Base-by-base conservation (phyloP, 441 rosid genomes). In the Eutrema salsugineum region DNA sequence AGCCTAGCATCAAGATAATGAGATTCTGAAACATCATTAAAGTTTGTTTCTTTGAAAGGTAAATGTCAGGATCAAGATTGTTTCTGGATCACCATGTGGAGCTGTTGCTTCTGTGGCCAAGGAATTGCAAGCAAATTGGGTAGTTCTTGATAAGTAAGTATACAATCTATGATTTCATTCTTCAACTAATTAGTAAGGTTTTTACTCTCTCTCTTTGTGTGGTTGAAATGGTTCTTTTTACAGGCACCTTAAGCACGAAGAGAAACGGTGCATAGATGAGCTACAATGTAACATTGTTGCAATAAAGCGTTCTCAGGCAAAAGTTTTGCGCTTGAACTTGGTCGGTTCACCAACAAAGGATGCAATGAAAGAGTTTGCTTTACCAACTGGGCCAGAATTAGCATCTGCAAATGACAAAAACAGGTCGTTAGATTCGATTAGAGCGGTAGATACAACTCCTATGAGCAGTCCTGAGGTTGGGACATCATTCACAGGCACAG, bases 251-350 rank as follows among this genome's bases (percentile, higher is more conserved):
- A 91, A 87, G 76, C 81, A 83, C 0, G 98, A 93, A 81, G 88
- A 87, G 80, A 91, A 81, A 73, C 19, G 78, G 28, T 91, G 97
- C 83, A 83, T 86, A 72, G 94, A 89, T 68, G 94, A 93, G 78
- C 71, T 93, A 78, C 91, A 89, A 63, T 93, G 98, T 81, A 93
- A 93, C 80, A 84, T 93, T 55, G 96, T 88, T 79, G 90, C 83
- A n/a, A 87, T 91, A 88, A 89, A 88, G 72, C 85, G 84, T 49
- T 83, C 94, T 40, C 85, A 87, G 65, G 84, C 94, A 1, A 91
- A 91, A 77, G 87, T 93, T 77, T 84, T 93, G 48, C 94, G 98
- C 51, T 81, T 93, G 76, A 89, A 87, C 80, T 81, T 93, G 87
- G 86, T 87, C 66, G 96, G 94, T 66, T 63, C 85, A 46, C 78